These are phyloP conservation scores for Helichrysum umbraculigerum DNA, from an alignment of 129 eudicot species.

Conservation along the genomic window DNA sequence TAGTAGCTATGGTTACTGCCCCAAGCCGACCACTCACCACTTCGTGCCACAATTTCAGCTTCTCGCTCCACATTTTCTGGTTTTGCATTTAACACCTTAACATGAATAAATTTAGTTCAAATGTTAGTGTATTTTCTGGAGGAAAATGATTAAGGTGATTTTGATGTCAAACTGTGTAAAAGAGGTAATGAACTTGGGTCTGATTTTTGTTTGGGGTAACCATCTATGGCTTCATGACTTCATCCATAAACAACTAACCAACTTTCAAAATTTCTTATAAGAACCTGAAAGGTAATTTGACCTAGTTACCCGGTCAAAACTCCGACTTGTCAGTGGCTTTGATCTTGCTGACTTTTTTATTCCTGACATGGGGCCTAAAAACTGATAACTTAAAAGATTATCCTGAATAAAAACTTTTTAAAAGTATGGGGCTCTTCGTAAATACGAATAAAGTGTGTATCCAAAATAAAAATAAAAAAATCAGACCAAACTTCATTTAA, in stretches of 20 bases:
- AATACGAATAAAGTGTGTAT: neutral
- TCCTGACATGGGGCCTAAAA: neutral
- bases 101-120: constrained; percentile 11
- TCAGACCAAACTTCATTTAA: neutral
- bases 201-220: no score
- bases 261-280: neutral
- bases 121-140: constrained; percentile 9
- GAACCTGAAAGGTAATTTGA: neutral
- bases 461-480: neutral
- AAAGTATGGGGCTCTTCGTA: neutral
- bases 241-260: neutral
- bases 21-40: constrained; percentile 99
- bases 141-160: constrained; percentile 3
- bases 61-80: constrained; percentile 99
- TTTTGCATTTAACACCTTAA: constrained; percentile 92
- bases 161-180: constrained; percentile 9
- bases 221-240: no score
- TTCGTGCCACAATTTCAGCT: constrained; percentile 99
- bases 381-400: neutral
- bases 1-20: constrained; percentile 95
- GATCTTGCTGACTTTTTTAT: neutral
- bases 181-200: neutral
- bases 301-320: neutral
- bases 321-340: neutral
- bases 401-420: neutral